Conservation (phyloP, 345 rosid species). For the Arabis hirsuta region DNA sequence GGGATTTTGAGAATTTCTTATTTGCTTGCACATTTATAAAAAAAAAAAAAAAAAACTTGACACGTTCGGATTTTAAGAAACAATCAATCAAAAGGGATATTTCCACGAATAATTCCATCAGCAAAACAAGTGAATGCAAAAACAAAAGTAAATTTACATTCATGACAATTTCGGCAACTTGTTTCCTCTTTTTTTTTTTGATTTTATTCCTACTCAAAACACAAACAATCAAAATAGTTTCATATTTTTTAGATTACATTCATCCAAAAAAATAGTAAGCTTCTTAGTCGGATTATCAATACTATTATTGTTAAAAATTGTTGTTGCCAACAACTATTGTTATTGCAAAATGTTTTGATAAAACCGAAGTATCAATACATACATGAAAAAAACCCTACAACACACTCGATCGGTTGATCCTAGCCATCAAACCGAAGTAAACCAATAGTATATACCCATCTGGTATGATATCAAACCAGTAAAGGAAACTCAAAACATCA, state of each 20-base stretch:
- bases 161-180: no score
- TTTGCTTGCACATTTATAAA: no score
- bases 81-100: background rate
- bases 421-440: constrained; percentile 2
- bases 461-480: constrained; percentile 12
- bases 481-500: background rate
- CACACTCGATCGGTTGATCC: background rate
- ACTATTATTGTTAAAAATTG: no score
- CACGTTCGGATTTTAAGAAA: background rate
- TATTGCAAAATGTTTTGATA: background rate
- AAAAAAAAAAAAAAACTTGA: background rate
- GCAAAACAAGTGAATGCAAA: constrained; percentile 2
- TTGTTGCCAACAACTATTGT: no score
- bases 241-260: no score
- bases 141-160: background rate
- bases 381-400: background rate
- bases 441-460: background rate
- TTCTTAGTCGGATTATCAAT: no score
- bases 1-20: background rate
- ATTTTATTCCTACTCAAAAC: no score
- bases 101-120: background rate
- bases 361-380: background rate
- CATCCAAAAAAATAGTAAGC: no score
- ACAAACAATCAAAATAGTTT: no score
- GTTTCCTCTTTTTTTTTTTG: no score